These are phyloP conservation scores for Rhamnella rubrinervis DNA, from an alignment of 331 rosid genomes.

Conservation along the genomic window DNA sequence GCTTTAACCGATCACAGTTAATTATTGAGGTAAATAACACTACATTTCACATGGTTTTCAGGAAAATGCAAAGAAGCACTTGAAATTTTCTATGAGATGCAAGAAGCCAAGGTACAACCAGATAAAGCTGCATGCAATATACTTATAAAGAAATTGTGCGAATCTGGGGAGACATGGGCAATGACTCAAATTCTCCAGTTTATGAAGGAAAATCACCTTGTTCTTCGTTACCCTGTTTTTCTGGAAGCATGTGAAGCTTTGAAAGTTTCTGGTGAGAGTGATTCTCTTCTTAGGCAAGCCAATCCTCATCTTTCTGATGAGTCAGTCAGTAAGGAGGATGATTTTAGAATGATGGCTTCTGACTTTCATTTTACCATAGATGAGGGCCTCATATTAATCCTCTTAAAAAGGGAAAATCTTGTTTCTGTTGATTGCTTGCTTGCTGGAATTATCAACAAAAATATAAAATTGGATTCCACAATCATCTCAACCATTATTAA, in stretches of 20 bases:
- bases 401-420: constrained; percentile 56
- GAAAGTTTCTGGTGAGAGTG: constrained; percentile 47
- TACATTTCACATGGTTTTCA: constrained; percentile 36
- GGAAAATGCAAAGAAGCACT: constrained; percentile 75
- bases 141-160: constrained; percentile 64
- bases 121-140: constrained; percentile 91
- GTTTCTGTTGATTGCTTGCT: constrained; percentile 58
- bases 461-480: constrained; percentile 42
- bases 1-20: not conserved
- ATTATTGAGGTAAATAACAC: not conserved
- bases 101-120: constrained; percentile 73
- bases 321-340: constrained; percentile 29
- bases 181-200: constrained; percentile 54
- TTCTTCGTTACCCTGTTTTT: constrained; percentile 74
- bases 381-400: constrained; percentile 45
- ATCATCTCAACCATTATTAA: constrained; percentile 57
- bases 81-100: constrained; percentile 72
- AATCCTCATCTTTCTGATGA: constrained; percentile 58
- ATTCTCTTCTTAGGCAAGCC: constrained; percentile 63
- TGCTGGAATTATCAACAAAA: constrained; percentile 43
- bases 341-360: constrained; percentile 16
- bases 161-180: constrained; percentile 45
- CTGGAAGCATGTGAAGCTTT: constrained; percentile 54
- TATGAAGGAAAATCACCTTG: constrained; percentile 67
- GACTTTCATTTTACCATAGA: constrained; percentile 34